Base-by-base conservation (phyloP, 768 basidiomycete genomes). In the Pseudohyphozyma bogoriensis region DNA sequence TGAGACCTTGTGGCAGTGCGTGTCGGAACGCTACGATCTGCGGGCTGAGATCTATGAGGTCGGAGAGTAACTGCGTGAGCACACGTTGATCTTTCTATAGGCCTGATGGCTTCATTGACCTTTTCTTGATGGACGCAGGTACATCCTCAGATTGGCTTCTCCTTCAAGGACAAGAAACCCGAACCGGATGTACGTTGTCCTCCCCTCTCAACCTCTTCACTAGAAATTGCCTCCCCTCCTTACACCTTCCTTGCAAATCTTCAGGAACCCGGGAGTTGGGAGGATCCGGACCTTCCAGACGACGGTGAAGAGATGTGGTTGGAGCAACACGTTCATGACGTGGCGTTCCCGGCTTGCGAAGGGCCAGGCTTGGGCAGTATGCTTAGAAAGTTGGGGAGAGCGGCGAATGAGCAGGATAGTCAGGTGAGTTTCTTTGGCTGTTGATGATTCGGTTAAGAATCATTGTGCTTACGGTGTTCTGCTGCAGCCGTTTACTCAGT, bases 1-100 rank as follows among this genome's bases (percentile, higher is more conserved):
- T n/a, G n/a, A n/a, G n/a, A n/a, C n/a, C n/a, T n/a, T n/a, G n/a
- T n/a, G n/a, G n/a, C 33, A 75, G 68, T 11, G 29, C 55, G 11
- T 80, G 79, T 71, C 77, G 75, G 69, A 71, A 71, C 24, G 64
- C 55, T 16, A 74, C 75, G 16, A 76, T 80, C 15, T 81, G 80
- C 64, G 75, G 76, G 51, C 68, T 79, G 59, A 71, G 79, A 31
- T 75, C 76, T 5, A 68, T 78, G 68, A 71, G 79, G 36, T 60
- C 59, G 18, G 58, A 66, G 42, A 36, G 44, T 31, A 63, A 69
- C 35, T 61, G 63, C 56, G 65, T 65, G 16, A 18, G 61, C 56
- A 0, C 11, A n/a, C 15, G 32, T 1, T 36, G 4, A 33, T 9
- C 2, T 13, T 24, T 36, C 31, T 3, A 36, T 11, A 5, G 26